Conservation (phyloP, 163 green algal genomes). For the Volvox carteri region DNA sequence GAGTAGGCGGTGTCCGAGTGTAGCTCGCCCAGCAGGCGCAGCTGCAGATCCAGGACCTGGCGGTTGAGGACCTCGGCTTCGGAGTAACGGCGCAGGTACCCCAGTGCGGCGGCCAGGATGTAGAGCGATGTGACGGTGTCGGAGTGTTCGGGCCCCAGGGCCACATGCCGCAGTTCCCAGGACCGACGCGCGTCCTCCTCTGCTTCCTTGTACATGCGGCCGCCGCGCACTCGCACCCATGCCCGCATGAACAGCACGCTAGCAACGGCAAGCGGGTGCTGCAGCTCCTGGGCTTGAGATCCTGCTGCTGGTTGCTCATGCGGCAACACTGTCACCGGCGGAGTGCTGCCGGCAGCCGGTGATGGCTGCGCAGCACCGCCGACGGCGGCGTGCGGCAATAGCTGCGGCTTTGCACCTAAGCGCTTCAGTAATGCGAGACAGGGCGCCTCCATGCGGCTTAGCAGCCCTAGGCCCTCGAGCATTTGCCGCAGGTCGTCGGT, state of each 20-base stretch:
- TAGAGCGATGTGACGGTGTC: neutral
- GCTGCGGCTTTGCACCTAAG: neutral
- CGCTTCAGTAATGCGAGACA: neutral
- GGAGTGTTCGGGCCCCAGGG: constrained; percentile 31
- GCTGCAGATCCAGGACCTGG: neutral
- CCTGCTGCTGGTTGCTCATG: neutral
- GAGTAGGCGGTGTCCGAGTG: neutral
- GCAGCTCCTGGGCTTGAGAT: neutral
- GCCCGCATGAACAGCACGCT: neutral
- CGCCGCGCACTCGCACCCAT: neutral
- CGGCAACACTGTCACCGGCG: neutral
- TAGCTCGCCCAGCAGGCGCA: neutral
- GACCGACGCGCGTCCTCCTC: neutral
- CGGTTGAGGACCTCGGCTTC: neutral
- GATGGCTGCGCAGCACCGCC: neutral
- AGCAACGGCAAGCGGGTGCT: neutral
- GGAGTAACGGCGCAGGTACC: neutral
- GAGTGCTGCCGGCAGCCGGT: neutral
- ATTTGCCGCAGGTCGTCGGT: neutral
- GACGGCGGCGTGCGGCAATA: neutral
- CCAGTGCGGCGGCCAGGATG: neutral
- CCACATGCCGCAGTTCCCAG: constrained; percentile 3
- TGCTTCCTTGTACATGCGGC: neutral
- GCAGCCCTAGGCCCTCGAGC: neutral
- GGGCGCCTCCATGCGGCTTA: neutral